phyloP scores from a whole-genome alignment of 1,284 basidiomycete species.

The Irpex sp. region DNA sequence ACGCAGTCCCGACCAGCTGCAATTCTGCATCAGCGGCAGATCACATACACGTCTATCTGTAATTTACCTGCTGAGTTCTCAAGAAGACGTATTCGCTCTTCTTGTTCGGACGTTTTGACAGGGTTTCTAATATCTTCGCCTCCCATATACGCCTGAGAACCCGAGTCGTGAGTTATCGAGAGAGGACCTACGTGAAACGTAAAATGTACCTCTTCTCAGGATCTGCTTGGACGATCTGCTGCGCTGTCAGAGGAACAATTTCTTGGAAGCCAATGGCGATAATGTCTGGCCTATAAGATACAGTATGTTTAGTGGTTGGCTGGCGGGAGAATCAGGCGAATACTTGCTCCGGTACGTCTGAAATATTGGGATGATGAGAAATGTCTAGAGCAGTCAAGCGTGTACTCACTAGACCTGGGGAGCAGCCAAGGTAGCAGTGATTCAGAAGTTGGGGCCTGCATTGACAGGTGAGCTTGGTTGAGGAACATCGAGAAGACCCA shows the following conservation, averaged over 20 bases:
- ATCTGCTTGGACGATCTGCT: slow-evolving; percentile 96
- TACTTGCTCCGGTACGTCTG: slow-evolving; percentile 56
- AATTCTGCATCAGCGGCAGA: slow-evolving; percentile 5
- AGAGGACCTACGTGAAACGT: background rate
- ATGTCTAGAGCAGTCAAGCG: slow-evolving; percentile 4
- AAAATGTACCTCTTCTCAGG: slow-evolving; percentile 79
- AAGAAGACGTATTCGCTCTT: slow-evolving; percentile 80
- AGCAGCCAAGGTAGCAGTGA: slow-evolving; percentile 89
- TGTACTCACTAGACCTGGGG: slow-evolving; percentile 66
- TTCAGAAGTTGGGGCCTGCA: slow-evolving; percentile 68
- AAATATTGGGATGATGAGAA: slow-evolving; percentile 5
- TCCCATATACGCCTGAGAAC: slow-evolving; percentile 80
- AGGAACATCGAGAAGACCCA: background rate
- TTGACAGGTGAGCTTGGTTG: background rate
- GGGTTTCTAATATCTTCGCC: slow-evolving; percentile 72
- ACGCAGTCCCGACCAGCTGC: slow-evolving; percentile 91
- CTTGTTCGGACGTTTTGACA: slow-evolving; percentile 67
- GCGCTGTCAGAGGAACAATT: slow-evolving; percentile 94
- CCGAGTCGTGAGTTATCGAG: slow-evolving; percentile 1
- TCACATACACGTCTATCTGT: slow-evolving; percentile 3
- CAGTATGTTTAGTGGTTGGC: background rate
- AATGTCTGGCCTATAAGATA: slow-evolving; percentile 73
- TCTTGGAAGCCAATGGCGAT: slow-evolving; percentile 96
- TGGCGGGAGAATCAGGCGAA: slow-evolving; percentile 19
- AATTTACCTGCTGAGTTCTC: slow-evolving; percentile 82